Evolutionary conservation across 768 basidiomycete species (phyloP).

Genomic region (Podaxis sp.): DNA sequence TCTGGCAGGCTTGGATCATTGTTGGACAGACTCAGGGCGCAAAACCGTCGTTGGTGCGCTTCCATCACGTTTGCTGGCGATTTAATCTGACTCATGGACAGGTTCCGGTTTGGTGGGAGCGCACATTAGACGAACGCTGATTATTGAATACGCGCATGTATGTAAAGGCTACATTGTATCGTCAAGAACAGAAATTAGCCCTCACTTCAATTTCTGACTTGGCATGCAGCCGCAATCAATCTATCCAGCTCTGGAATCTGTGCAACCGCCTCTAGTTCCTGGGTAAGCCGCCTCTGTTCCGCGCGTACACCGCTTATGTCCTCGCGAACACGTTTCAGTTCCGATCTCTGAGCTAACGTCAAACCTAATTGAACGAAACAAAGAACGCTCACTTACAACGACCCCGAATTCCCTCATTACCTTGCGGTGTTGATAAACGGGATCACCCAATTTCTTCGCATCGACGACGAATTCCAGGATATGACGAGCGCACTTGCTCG

Average conservation of each 20-base stretch:
- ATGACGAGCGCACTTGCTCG: neutral
- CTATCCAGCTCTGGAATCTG: neutral
- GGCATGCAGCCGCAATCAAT: neutral
- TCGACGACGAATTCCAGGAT: neutral
- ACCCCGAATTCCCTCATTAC: neutral
- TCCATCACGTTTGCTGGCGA: neutral
- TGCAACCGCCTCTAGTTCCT: neutral
- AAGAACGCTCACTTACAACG: neutral
- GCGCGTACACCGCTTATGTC: neutral
- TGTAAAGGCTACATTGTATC: neutral
- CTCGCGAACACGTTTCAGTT: neutral
- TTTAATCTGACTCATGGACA: neutral
- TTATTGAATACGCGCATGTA: neutral
- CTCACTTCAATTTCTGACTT: neutral
- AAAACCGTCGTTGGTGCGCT: slow-evolving; percentile 3
- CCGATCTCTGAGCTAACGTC: neutral
- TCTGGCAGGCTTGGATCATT: slow-evolving; percentile 4
- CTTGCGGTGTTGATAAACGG: neutral
- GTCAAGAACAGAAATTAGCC: neutral
- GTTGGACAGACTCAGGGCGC: neutral
- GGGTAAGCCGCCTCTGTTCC: neutral
- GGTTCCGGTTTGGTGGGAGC: neutral
- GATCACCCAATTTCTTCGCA: neutral
- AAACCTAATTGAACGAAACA: neutral
- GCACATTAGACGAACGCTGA: neutral